Evolutionary conservation across 2,329 filamentous ascomycete genomes (phyloP), one percentile per base, ranked within the genome.

Genomic region (Orbilia blumenaviensis): DNA sequence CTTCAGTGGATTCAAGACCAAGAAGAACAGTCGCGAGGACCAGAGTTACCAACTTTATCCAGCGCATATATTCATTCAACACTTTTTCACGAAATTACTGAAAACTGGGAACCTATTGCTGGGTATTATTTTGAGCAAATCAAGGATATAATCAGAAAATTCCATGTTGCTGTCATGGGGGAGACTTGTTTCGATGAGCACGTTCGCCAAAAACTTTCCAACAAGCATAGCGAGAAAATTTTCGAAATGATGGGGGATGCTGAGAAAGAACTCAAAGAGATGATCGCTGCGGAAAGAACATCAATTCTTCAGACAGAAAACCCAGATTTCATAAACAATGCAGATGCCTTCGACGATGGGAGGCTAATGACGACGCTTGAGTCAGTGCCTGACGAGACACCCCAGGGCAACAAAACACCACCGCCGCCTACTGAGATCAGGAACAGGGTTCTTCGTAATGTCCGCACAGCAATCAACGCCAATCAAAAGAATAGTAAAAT

Each of bases 81-180:
- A 2, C 36, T 71, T 2, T 71, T 71, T n/a, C 18, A 36, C 1
- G 38, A 42, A 2, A 62, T 71, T 27, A 71, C 38, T 8, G 12
- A 14, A 23, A 71, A 71, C n/a, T 71, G 66, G 66, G 21, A 56
- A 9, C 56, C 56, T 12, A 71, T 71, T n/a, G 66, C 56, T 2
- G 44, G 56, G 8, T 18, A 54, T 27, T 23, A 63, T 38, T 63
- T 71, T 7, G 9, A 23, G 9, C 21, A 54, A n/a, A 18, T 71
- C 10, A 42, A 23, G 1, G 18, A 4, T 1, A 63, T 56, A 12
- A 25, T 50, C 29, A 71, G 23, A 18, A 36, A 9, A 8, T 71
- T 71, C 21, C 56, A 71, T 27, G 16, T 46, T 1, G 32, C 56
- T 1, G 23, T 63, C 14, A 71, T 63, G 66, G 12, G 18, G 4